Percentiles rank a stretch among this genome's conserved stretches.
Evolutionary conservation across 257 asterid genomes (phyloP).

Genomic region (Buddleja alternifolia): DNA sequence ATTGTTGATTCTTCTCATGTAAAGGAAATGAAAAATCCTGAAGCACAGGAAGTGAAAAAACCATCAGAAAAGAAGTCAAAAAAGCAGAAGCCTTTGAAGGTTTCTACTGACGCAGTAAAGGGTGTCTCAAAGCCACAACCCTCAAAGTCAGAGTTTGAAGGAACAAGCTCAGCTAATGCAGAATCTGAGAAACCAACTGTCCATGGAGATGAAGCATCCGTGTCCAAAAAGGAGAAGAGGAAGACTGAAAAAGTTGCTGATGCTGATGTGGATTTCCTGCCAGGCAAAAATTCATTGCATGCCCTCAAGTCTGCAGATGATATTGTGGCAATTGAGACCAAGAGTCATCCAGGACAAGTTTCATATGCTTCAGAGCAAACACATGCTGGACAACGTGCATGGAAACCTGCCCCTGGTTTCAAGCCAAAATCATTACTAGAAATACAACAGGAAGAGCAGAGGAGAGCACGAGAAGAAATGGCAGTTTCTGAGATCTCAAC

Average conservation of each 20-base stretch:
- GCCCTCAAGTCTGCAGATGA: slow-evolving; percentile 12
- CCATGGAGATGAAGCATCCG: slow-evolving; percentile 34
- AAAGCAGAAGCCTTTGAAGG: slow-evolving; percentile 59
- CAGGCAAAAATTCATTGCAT: slow-evolving; percentile 28
- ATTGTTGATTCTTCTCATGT: slow-evolving; percentile 31
- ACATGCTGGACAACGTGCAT: slow-evolving; percentile 47
- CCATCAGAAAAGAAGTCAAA: slow-evolving; percentile 63
- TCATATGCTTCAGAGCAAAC: slow-evolving; percentile 31
- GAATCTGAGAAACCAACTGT: slow-evolving; percentile 30
- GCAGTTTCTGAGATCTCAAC: slow-evolving; percentile 40
- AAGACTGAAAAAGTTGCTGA: slow-evolving; percentile 22
- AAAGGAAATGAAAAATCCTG: slow-evolving; percentile 44
- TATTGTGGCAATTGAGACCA: slow-evolving; percentile 29
- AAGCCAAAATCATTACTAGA: slow-evolving; percentile 66
- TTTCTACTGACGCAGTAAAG: slow-evolving; percentile 38
- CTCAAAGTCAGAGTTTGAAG: slow-evolving; percentile 37
- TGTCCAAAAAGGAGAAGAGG: slow-evolving; percentile 31
- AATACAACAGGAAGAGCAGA: slow-evolving; percentile 77
- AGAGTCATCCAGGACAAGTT: slow-evolving; percentile 33
- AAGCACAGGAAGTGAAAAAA: slow-evolving; percentile 45
- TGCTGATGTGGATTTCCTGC: slow-evolving; percentile 14
- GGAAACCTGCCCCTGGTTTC: slow-evolving; percentile 82
- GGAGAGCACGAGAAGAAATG: slow-evolving; percentile 52
- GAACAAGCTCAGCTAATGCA: slow-evolving; percentile 21
- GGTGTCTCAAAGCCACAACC: slow-evolving; percentile 41